Evolutionary conservation across 371 early-diverging fungal genomes (phyloP).

Genomic region (Apophysomyces ossiformis): DNA sequence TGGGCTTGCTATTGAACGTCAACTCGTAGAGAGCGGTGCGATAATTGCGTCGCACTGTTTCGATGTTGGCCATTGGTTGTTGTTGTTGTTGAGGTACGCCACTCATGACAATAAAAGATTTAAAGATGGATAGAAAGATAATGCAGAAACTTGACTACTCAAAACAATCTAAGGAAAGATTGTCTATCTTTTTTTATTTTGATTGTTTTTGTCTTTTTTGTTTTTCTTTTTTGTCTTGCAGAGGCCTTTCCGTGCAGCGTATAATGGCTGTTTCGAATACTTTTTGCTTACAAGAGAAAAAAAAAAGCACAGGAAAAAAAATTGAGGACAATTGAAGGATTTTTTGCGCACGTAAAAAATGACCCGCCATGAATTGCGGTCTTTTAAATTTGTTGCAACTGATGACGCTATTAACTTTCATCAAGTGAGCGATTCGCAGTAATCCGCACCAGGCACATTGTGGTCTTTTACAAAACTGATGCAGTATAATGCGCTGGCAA

Average conservation of each 20-base stretch:
- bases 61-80: conserved; percentile 25
- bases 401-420: too few species aligned
- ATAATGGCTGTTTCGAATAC: too few species aligned
- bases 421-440: too few species aligned
- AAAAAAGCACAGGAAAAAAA: too few species aligned
- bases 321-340: too few species aligned
- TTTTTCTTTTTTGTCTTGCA: conserved; percentile 15
- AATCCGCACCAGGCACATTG: too few species aligned
- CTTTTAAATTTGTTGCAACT: too few species aligned
- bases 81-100: conserved; percentile 27
- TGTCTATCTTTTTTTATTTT: conserved; percentile 16
- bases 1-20: conserved; percentile 90
- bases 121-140: conserved; percentile 31
- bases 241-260: conserved; percentile 7
- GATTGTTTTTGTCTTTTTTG: conserved; percentile 6
- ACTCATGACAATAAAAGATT: conserved; percentile 22
- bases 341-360: too few species aligned
- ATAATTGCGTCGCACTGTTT: conserved; percentile 42
- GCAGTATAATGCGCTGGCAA: too few species aligned
- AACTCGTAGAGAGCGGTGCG: conserved; percentile 60
- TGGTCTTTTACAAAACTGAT: too few species aligned
- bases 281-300: too few species aligned
- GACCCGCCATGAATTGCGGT: too few species aligned
- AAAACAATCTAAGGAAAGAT: conserved; percentile 4
- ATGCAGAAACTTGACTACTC: conserved; percentile 16